Conservation (phyloP, 495 filamentous ascomycete genomes). For the Penicillium parvum region DNA sequence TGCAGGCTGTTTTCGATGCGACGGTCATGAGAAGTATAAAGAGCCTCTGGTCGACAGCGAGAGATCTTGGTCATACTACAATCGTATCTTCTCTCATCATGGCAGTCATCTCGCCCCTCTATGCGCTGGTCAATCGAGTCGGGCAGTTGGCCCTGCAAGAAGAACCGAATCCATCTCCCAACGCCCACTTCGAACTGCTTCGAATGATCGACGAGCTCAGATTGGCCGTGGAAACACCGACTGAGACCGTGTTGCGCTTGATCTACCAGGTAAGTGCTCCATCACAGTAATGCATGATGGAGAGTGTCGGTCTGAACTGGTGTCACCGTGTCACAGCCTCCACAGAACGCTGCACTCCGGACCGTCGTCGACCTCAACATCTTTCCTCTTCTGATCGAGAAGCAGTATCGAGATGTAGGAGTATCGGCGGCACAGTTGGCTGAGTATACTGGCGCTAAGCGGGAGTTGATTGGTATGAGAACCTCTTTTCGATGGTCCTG, state of each 20-base stretch:
- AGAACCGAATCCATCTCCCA: conserved; percentile 13
- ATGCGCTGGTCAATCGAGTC: conserved; percentile 26
- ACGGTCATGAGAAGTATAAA: neutral
- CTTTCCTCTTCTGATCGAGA: conserved; percentile 26
- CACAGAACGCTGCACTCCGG: conserved; percentile 38
- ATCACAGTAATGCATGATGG: no score
- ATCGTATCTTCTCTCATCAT: conserved; percentile 4
- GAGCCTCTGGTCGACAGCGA: neutral
- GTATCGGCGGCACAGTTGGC: conserved; percentile 28
- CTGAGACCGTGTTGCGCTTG: conserved; percentile 32
- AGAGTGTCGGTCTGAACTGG: no score
- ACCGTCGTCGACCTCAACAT: conserved; percentile 32
- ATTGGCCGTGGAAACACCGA: conserved; percentile 32
- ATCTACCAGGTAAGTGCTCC: conserved; percentile 42
- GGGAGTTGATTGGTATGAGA: conserved; percentile 30
- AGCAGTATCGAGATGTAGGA: conserved; percentile 16
- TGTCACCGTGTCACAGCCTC: conserved; percentile 26
- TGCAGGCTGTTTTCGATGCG: conserved; percentile 1
- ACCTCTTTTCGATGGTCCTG: neutral
- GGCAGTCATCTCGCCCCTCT: conserved; percentile 16
- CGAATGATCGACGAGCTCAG: conserved; percentile 28
- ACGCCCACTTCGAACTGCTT: conserved; percentile 29
- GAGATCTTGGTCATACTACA: conserved; percentile 1
- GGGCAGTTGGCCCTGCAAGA: conserved; percentile 21
- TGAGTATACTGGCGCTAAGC: conserved; percentile 25